Percentiles rank a stretch among this genome's conserved stretches.
These are phyloP conservation scores for Terfezia boudieri DNA, from an alignment of 495 filamentous ascomycete genomes.

Conservation along the genomic window DNA sequence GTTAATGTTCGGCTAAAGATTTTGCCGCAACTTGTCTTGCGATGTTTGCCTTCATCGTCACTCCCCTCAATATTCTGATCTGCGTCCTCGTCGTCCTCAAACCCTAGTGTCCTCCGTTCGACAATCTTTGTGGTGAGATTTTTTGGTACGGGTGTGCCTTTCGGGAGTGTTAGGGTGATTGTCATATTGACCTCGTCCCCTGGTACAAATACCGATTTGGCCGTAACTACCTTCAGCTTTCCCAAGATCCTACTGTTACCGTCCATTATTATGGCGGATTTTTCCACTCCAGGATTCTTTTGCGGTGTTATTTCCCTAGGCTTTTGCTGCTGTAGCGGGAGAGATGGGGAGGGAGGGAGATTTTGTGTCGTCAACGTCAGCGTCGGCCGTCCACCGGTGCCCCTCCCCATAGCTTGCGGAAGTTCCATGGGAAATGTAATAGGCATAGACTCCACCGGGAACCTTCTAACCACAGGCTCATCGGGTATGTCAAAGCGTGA, in stretches of 20 bases:
- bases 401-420: neutral
- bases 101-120: constrained; percentile 9
- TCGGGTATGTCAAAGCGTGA: constrained; percentile 6
- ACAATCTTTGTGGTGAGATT: constrained; percentile 11
- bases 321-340: constrained; percentile 13
- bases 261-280: constrained; percentile 9
- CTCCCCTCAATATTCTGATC: neutral
- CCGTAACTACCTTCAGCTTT: constrained; percentile 15
- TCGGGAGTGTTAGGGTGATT: constrained; percentile 7
- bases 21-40: constrained; percentile 1
- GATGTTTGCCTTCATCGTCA: constrained; percentile 6
- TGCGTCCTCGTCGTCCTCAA: neutral
- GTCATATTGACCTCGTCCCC: constrained; percentile 12
- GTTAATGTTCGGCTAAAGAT: constrained; percentile 6
- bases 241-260: constrained; percentile 14
- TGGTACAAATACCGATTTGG: constrained; percentile 14
- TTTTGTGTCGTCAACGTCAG: constrained; percentile 18
- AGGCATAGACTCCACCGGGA: neutral
- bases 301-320: constrained; percentile 1
- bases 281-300: constrained; percentile 7
- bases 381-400: constrained; percentile 9
- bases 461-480: neutral
- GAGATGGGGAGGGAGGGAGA: constrained; percentile 7
- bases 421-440: neutral
- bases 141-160: constrained; percentile 11